Base-by-base conservation (phyloP, 352 stramenopile species). In the Globisporangium mamillatum region DNA sequence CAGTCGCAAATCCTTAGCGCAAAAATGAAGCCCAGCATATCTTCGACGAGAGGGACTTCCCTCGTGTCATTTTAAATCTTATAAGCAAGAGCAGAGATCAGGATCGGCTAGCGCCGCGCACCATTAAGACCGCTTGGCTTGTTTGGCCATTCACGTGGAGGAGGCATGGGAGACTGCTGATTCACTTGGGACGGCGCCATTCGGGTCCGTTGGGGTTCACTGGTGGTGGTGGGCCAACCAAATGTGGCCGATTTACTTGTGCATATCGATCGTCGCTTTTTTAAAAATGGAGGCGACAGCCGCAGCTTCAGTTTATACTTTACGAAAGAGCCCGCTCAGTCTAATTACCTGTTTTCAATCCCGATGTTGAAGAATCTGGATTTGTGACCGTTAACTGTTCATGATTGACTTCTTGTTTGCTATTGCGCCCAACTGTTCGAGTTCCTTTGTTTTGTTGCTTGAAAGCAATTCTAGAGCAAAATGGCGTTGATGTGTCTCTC, bases 71-170 rank as follows among this genome's bases (percentile, higher is more conserved):
- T 29, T 58, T 10, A 34, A 36, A 36, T 36, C 32, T 36, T 36
- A 36, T 2, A 56, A 56, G 0, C 5, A 25, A 34, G 52, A 58
- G 52, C 52, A 5, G 4, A 34, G 29, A 34, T 27, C 24, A 20
- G 52, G 52, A 58, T 58, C 24, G 52, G 24, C 24, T 36, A 36
- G 32, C 32, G 32, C 32, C 32, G 32, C 5, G 32, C 32, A 41
- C 18, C 9, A 44, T 16, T 4, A 44, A 56, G 22, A 20, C 16
- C 8, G 9, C n/a, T 29, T 27, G 24, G 36, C 9, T 16, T 36
- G 52, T 58, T 58, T 58, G 52, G 52, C 52, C 52, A 58, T 58
- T 58, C 52, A 58, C 25, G 34, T 22, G 4, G 52, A 1, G 5
- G 22, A 7, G 52, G 14, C 10, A 25, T 55, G 6, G 27, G 27